Evolutionary conservation across 2,329 filamentous ascomycete species (phyloP), one percentile per base, ranked within the genome.

Genomic region (Cordyceps javanica): DNA sequence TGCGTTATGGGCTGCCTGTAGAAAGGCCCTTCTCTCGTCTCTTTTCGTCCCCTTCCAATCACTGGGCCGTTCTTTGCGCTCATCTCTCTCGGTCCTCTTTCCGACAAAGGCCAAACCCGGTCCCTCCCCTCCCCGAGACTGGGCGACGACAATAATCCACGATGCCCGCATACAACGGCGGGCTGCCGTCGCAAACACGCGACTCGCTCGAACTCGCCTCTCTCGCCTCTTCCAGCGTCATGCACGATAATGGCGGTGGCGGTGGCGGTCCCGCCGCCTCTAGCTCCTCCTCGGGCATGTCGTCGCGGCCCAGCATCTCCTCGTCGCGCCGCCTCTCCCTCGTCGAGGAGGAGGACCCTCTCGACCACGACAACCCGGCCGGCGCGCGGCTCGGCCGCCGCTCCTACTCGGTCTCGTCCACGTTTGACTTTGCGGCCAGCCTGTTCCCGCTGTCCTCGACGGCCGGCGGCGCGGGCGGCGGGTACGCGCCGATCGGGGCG

Each of bases 201-300:
- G 94, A 99, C 80, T 97, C 93, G 48, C 85, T 99, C 68, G 94
- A 99, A 77, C 88, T 99, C 59, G 94, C 92, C 60, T 97, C 92
- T 55, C 85, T 99, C 62, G 94, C 93, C 60, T 96, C 91, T 61
- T 92, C 89, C 38, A 91, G 88, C 64, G 68, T 73, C 44, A 55
- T 65, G 55, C 67, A 72, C 58, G 82, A 82, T 50, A 81, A 81
- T 61, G 83, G 81, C 19, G 80, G 49, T 50, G 81, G 81, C 62
- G 83, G 81, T 19, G 80, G 49, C 49, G 36, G 30, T 28, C 39
- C 9, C 39, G 80, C 21, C 11, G 28, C n/a, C 26, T 23, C 23
- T 32, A 21, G 16, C 51, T 44, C 44, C 14, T 36, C 75, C 49
- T 81, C 80, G 11, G 83, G 87, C 48, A 77, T 81, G n/a, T 82